Conservation (phyloP, 305 asterid species). For the Fraxinus greggii region DNA sequence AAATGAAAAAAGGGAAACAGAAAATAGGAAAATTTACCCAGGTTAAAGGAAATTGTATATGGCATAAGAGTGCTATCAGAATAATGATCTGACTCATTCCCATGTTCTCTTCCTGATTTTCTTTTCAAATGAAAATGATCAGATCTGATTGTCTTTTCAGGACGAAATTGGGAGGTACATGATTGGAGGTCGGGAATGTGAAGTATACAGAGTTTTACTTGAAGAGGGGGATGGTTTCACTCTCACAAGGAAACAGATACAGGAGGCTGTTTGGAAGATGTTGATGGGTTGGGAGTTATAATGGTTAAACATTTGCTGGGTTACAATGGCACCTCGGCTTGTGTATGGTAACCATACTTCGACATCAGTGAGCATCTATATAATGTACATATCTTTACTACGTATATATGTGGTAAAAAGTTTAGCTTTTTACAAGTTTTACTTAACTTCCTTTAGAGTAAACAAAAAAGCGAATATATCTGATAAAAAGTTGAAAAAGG, state of each 20-base stretch:
- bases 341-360: conserved; percentile 9
- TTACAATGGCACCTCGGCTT: conserved; percentile 8
- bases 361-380: conserved; percentile 8
- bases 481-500: background rate
- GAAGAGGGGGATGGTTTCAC: conserved; percentile 68
- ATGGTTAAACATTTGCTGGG: background rate
- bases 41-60: background rate
- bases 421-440: conserved; percentile 20
- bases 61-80: background rate
- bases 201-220: conserved; percentile 71
- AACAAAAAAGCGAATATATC: background rate
- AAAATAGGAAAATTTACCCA: background rate
- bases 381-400: conserved; percentile 23
- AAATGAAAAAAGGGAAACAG: background rate
- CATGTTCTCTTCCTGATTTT: background rate
- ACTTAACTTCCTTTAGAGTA: conserved; percentile 21
- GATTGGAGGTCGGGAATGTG: conserved; percentile 80
- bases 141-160: conserved; percentile 36
- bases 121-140: background rate
- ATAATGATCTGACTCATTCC: background rate
- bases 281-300: conserved; percentile 73
- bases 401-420: conserved; percentile 10
- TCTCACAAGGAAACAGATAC: conserved; percentile 54
- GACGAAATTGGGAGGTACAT: conserved; percentile 70
- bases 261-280: conserved; percentile 85